These are phyloP conservation scores for Aureobasidium leucospermi DNA, from an alignment of 2,329 filamentous ascomycete genomes.

Conservation along the genomic window DNA sequence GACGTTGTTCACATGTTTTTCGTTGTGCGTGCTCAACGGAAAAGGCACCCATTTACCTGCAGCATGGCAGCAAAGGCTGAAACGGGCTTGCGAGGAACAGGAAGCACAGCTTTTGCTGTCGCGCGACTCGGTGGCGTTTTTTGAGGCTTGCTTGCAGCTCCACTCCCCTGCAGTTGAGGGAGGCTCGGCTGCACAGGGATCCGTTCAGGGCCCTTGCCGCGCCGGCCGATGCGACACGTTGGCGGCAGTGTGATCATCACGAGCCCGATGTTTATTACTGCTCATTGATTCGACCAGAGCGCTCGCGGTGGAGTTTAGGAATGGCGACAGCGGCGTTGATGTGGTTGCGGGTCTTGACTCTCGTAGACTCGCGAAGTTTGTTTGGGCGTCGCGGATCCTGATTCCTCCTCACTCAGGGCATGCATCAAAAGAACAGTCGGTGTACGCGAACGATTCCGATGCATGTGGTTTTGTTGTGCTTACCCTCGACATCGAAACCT, in stretches of 20 bases:
- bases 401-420: too few relatives aligned
- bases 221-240: background rate
- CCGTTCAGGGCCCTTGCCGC: background rate
- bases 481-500: too few relatives aligned
- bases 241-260: background rate
- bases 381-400: background rate
- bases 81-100: background rate
- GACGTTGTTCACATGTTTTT: background rate
- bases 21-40: background rate
- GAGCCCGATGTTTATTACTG: background rate
- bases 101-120: background rate
- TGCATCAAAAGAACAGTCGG: background rate
- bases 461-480: too few relatives aligned
- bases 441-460: background rate
- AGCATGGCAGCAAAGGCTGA: background rate
- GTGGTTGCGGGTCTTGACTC: background rate
- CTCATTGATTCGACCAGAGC: too few relatives aligned
- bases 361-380: background rate
- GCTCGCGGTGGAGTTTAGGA: background rate
- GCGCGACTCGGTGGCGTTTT: background rate
- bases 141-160: background rate
- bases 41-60: background rate
- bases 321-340: background rate
- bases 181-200: background rate
- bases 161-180: conserved; percentile 9